Evolutionary conservation across 495 filamentous ascomycete species (phyloP), one percentile per base, ranked within the genome.

Genomic region (Aspergillus funiculosus): DNA sequence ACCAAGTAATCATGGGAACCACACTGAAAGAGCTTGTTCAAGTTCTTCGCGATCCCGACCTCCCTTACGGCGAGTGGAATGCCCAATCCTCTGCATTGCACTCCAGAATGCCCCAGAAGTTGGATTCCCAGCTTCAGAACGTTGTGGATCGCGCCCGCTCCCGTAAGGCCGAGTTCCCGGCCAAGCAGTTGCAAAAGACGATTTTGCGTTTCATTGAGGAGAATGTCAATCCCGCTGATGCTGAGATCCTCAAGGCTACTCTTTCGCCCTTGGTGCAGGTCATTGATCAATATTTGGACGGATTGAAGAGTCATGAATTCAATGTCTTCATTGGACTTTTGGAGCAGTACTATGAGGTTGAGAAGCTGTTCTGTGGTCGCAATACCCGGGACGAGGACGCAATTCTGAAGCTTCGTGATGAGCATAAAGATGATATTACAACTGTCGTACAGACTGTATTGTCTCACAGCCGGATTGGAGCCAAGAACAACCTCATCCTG

Each of bases 61-160:
- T 99, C 44, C 92, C 92, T 1, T 99, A 95, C 66, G 86, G 90
- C 65, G 88, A 99, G 67, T 99, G 90, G 85, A 84, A 83, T 46
- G 84, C 92, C 9, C 94, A 97, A 57, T 89, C 90, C 45, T 90
- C 92, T 20, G 92, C 92, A 5, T 80, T 99, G 25, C 92, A 97
- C 65, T 83, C 89, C 4, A 83, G 92, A 59, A 97, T 97, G 87
- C 92, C 92, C 4, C 80, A 89, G 57, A 95, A 89, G 69, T 80
- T 99, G 22, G 89, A 95, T 53, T 61, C 82, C 6, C 78, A 76
- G 48, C 81, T 97, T 51, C 81, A 81, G 19, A 83, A 87, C 56
- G 82, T 90, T 30, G 83, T 97, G 20, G 92, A 99, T 36, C 81
- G 83, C 42, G 83, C 89, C 13, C 80, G 77, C 44, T 67, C 78